A percentile compares a stretch with the other conserved stretches of the same genome.
phyloP scores from a whole-genome alignment of 225 moss, liverwort and hornwort species.

The Sphagnum contortum region DNA sequence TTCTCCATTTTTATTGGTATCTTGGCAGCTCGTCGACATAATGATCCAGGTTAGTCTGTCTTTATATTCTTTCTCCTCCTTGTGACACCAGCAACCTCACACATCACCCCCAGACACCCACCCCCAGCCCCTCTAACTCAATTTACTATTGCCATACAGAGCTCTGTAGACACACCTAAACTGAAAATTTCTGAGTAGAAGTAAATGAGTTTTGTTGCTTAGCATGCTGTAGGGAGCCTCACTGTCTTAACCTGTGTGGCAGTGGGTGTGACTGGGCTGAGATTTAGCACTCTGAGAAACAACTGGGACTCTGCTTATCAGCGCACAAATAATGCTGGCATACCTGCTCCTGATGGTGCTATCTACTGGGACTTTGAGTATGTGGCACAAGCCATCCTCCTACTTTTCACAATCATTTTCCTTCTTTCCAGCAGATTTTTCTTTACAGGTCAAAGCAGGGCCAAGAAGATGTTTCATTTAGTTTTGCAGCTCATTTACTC shows the following conservation, averaged over 20 bases:
- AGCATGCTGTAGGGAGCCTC: too few relatives aligned
- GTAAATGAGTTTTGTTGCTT: too few relatives aligned
- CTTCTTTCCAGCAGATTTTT: too few relatives aligned
- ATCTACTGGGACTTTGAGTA: constrained; percentile 97
- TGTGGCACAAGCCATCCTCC: constrained; percentile 5
- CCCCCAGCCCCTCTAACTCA: not conserved
- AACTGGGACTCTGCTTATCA: constrained; percentile 96
- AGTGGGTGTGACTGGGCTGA: constrained; percentile 81
- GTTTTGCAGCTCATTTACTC: too few relatives aligned
- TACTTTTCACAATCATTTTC: not conserved
- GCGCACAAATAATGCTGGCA: constrained; percentile 91
- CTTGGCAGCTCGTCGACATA: constrained; percentile 64
- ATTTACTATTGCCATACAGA: not conserved
- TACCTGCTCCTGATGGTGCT: constrained; percentile 74
- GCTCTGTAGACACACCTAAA: not conserved
- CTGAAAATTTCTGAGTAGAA: too few relatives aligned
- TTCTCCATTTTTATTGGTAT: constrained; percentile 89
- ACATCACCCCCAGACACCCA: not conserved
- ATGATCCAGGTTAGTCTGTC: constrained; percentile 50
- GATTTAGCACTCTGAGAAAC: constrained; percentile 54
- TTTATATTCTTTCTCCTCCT: not conserved
- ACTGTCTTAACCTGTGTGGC: constrained; percentile 1
- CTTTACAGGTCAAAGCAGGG: too few relatives aligned
- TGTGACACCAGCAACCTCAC: not conserved
- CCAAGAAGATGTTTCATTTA: too few relatives aligned